Base-by-base conservation (phyloP, 257 asterid genomes). In the Galeopsis tetrahit region DNA sequence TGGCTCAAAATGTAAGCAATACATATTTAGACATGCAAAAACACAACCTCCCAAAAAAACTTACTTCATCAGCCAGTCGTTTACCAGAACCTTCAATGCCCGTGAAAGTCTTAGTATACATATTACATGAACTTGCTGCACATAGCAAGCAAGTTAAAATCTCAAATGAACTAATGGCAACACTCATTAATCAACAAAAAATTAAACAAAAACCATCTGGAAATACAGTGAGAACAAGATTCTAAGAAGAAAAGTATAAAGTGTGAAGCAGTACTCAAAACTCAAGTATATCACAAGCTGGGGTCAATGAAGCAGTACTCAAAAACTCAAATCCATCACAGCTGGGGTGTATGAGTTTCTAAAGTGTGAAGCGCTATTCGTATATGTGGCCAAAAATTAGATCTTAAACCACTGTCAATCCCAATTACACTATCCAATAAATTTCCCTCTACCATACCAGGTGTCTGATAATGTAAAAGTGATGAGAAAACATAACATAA, bases 61-160 rank as follows among this genome's bases (percentile, higher is more conserved):
- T 86, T 86, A 93, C 96, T 90, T 94, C 99, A 75, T 91, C 93
- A 34, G 97, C 99, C 81, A 94, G 86, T 66, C 98, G 85, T 81
- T 86, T 85, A 69, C 97, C 98, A 63, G 98, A 85, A 63, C 87
- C 97, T 74, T 88, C 96, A 78, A 92, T 88, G 72, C 99, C 99
- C 3, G 91, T 69, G 85, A 94, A 92, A 17, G 99, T 91, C 83
- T 90, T 94, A 34, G 90, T 84, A 82, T 84, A 94, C 70, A 75
- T 85, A 82, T 94, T 94, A 53, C 90, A 90, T 63, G 98, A 85
- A 84, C 98, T 94, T 42, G 91, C 98, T 95, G 95, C 84, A 80
- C 58, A 75, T 31, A 14, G 72, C 33, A 83, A 68, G 79, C 57
- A 79, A 71, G 73, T 69, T 36, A 65, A 67, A 66, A 59, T 34